Evolutionary conservation across 305 asterid genomes (phyloP).

Genomic region (Plantago lanceolata): DNA sequence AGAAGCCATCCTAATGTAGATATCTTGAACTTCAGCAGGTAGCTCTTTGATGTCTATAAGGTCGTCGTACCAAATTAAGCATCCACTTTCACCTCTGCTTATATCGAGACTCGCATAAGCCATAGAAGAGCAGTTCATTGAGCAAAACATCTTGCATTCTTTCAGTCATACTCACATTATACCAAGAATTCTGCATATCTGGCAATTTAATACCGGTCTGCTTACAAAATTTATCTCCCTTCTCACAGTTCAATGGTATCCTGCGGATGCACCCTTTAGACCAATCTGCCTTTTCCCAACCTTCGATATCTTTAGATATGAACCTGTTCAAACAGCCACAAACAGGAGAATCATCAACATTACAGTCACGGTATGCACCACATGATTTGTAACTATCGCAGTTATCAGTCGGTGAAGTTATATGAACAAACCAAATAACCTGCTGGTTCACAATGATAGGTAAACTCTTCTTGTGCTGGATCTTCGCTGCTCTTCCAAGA

Average conservation of each 20-base stretch:
- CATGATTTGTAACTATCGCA: constrained; percentile 33
- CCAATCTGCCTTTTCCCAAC: constrained; percentile 3
- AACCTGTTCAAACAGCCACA: constrained; percentile 30
- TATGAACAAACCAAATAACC: constrained; percentile 22
- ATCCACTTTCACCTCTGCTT: constrained; percentile 25
- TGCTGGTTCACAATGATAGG: no score
- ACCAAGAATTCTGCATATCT: constrained; percentile 21
- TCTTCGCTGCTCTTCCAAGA: no score
- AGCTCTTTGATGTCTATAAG: constrained; percentile 25
- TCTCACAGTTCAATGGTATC: background rate
- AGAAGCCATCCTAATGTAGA: constrained; percentile 33
- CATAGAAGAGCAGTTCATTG: constrained; percentile 32
- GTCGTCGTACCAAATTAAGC: constrained; percentile 32
- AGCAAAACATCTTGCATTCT: constrained; percentile 30
- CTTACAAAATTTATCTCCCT: constrained; percentile 28
- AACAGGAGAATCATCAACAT: constrained; percentile 7
- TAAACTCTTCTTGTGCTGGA: no score
- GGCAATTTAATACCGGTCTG: constrained; percentile 33
- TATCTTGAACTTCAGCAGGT: constrained; percentile 25
- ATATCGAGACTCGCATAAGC: constrained; percentile 33
- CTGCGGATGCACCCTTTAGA: constrained; percentile 7
- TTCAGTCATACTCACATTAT: constrained; percentile 23
- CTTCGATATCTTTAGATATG: constrained; percentile 12
- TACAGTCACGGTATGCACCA: constrained; percentile 28
- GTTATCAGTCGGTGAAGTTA: constrained; percentile 24